phyloP scores from a whole-genome alignment of 148 eudicot species.

The Polygonum aviculare region DNA sequence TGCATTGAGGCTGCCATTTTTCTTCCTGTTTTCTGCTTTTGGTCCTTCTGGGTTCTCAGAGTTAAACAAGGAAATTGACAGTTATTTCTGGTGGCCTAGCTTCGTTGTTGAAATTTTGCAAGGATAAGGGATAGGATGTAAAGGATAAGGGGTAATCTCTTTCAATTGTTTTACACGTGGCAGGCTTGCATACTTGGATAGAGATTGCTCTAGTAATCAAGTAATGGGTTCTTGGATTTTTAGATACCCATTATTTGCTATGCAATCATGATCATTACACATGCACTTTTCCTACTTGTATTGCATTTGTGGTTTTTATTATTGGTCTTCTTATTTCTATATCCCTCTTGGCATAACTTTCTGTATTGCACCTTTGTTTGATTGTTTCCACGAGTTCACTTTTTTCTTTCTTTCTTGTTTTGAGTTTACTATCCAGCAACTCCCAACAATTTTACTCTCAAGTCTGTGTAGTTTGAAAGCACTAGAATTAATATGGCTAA shows the following conservation, averaged over 20 bases:
- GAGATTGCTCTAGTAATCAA: not conserved
- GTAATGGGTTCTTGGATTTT: not conserved
- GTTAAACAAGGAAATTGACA: not conserved
- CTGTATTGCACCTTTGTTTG: too few species aligned
- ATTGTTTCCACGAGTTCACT: too few species aligned
- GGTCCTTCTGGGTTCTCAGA: not conserved
- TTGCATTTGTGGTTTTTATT: too few species aligned
- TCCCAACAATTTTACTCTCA: too few species aligned
- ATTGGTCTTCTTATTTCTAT: too few species aligned
- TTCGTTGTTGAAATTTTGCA: not conserved
- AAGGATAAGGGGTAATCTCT: slow-evolving; percentile 5
- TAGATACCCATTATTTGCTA: not conserved
- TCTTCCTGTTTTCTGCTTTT: not conserved
- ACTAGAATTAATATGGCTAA: too few species aligned
- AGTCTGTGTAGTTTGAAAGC: too few species aligned
- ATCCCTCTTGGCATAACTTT: too few species aligned
- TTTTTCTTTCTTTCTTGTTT: too few species aligned
- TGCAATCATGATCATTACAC: not conserved
- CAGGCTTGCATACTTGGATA: not conserved
- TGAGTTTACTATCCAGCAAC: too few species aligned
- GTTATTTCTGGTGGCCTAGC: not conserved
- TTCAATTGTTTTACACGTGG: not conserved
- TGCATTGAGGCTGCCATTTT: slow-evolving; percentile 84
- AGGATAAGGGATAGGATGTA: slow-evolving; percentile 5
- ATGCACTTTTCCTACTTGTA: too few species aligned